Evolutionary conservation across 176 grass and related monocot genomes (phyloP), one percentile per base, ranked within the genome.

Genomic region (Urochloa ruziziensis): DNA sequence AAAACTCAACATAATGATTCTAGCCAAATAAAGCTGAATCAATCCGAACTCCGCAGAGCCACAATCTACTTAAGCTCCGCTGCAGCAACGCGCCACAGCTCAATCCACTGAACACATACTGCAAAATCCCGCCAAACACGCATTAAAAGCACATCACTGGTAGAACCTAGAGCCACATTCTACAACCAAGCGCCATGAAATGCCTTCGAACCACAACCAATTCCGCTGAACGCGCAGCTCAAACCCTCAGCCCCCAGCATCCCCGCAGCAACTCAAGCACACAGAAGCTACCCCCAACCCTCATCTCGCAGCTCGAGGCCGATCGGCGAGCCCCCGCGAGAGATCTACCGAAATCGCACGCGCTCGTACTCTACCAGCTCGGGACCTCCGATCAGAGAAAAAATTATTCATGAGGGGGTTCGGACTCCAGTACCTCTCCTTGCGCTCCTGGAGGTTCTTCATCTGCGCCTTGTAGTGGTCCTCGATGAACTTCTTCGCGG

Each of bases 361-460:
- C 72, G 15, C 39, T 5, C 54, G 19, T 39, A 32, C 6, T 54
- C 4, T 28, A 2, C 44, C 24, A 82, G 46, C 25, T 67, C 33
- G 30, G 23, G 33, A 17, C 17, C 33, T 28, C 24, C 19, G 16
- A 54, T 37, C 23, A 37, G 32, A 18, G 46, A 59, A n/a, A n/a
- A n/a, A n/a, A n/a, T n/a, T n/a, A 40, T 52, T 15, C 5, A 13
- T 16, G 36, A 47, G 2, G 51, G 28, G 62, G 33, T 28, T 13
- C 23, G 54, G 42, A 14, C 37, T 52, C 30, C 61, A 2, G 57
- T 60, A 99, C 97, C 97, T 95, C 84, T 99, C 89, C 80, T 91
- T 99, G 57, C 97, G 89, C 37, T 99, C 97, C 83, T 96, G 83
- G 73, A 99, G 82, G 81, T 86, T 99, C 93, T 94, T 99, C 89